Evolutionary conservation across 345 rosid species (phyloP).

Genomic region (Turnera subulata): DNA sequence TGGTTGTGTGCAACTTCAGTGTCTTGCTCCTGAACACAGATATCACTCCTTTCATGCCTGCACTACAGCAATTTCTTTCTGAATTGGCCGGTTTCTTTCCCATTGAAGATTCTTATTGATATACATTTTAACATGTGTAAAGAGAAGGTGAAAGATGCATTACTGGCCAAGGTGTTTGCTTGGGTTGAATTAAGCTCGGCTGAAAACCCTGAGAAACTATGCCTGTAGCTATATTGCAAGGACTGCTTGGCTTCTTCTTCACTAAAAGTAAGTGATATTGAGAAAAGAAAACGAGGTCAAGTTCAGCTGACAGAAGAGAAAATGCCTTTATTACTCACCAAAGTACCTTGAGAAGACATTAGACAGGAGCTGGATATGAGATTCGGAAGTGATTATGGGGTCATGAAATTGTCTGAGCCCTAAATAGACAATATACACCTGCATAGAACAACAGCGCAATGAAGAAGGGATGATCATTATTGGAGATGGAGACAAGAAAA

Average conservation of each 20-base stretch:
- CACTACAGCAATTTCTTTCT: neutral
- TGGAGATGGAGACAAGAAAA: neutral
- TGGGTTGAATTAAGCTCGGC: constrained; percentile 50
- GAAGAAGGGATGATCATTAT: neutral
- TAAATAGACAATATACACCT: constrained; percentile 69
- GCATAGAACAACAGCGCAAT: constrained; percentile 18
- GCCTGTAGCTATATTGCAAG: constrained; percentile 56
- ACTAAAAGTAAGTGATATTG: too few species aligned
- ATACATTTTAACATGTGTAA: neutral
- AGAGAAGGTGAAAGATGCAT: neutral
- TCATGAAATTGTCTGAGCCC: constrained; percentile 39
- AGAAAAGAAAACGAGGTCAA: neutral
- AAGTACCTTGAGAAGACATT: constrained; percentile 48
- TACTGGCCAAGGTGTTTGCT: constrained; percentile 50
- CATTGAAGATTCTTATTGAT: neutral
- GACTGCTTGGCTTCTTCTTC: constrained; percentile 53
- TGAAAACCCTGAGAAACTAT: constrained; percentile 61
- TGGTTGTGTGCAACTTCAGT: constrained; percentile 56
- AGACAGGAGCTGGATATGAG: constrained; percentile 52
- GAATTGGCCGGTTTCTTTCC: neutral
- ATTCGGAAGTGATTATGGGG: constrained; percentile 32
- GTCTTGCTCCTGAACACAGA: constrained; percentile 48
- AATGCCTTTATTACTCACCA: neutral
- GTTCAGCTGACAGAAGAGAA: neutral
- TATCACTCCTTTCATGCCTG: constrained; percentile 47